phyloP scores from a whole-genome alignment of 164 flowering plant species.

The Santalum album region DNA sequence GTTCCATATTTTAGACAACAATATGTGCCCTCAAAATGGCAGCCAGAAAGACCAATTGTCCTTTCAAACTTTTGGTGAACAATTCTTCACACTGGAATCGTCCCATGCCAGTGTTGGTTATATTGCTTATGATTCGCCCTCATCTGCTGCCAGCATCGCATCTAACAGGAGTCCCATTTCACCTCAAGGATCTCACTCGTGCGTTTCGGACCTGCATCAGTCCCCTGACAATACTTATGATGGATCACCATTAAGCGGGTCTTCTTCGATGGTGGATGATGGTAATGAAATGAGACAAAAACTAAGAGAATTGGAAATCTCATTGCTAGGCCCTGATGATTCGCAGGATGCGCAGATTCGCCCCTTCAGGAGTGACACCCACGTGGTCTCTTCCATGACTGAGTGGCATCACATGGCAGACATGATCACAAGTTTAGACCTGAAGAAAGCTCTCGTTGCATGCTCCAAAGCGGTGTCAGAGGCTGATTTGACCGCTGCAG shows the following conservation, averaged over 20 bases:
- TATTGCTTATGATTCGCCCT: slow-evolving; percentile 30
- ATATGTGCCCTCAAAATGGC: slow-evolving; percentile 9
- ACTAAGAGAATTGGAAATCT: slow-evolving; percentile 27
- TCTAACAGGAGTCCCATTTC: slow-evolving; percentile 36
- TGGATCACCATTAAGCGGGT: slow-evolving; percentile 48
- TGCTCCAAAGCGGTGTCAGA: slow-evolving; percentile 36
- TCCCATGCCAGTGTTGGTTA: slow-evolving; percentile 19
- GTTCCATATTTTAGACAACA: slow-evolving; percentile 28
- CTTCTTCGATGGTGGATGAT: slow-evolving; percentile 31
- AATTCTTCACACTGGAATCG: slow-evolving; percentile 46
- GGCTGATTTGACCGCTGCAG: slow-evolving; percentile 17
- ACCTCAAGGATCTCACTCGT: slow-evolving; percentile 45
- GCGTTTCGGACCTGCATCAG: slow-evolving; percentile 33
- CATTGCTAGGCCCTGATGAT: slow-evolving; percentile 33
- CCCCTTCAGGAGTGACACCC: slow-evolving; percentile 13
- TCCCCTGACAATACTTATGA: slow-evolving; percentile 32
- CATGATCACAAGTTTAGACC: slow-evolving; percentile 25
- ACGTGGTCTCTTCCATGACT: slow-evolving; percentile 8
- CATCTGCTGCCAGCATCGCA: slow-evolving; percentile 29
- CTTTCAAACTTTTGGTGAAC: slow-evolving; percentile 19
- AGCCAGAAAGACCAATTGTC: slow-evolving; percentile 23
- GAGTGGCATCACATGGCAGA: slow-evolving; percentile 18
- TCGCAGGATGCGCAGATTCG: slow-evolving; percentile 24
- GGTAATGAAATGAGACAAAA: slow-evolving; percentile 20
- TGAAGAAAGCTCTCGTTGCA: slow-evolving; percentile 25